A percentile compares a stretch with the other conserved stretches of the same genome.
Conservation (phyloP, 768 basidiomycete species). For the Calvatia gigantea region DNA sequence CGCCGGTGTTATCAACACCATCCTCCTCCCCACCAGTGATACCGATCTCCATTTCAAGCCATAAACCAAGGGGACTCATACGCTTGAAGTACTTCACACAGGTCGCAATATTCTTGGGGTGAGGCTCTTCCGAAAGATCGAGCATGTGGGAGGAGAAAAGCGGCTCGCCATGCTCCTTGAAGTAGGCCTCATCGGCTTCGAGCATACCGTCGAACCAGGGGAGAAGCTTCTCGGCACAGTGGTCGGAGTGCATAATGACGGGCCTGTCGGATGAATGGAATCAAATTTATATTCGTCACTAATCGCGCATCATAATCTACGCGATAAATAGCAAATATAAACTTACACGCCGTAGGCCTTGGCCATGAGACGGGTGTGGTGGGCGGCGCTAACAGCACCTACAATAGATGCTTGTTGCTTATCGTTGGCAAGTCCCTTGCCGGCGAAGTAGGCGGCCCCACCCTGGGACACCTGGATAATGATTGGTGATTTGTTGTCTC, state of each 20-base stretch:
- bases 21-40: slow-evolving; percentile 99
- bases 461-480: slow-evolving; percentile 98
- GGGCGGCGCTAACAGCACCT: slow-evolving; percentile 91
- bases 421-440: slow-evolving; percentile 93
- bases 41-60: slow-evolving; percentile 99
- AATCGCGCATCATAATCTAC: not conserved
- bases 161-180: slow-evolving; percentile 80
- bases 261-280: slow-evolving; percentile 48
- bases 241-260: slow-evolving; percentile 96
- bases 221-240: slow-evolving; percentile 96
- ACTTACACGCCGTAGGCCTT: slow-evolving; percentile 91
- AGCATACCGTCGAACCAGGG: slow-evolving; percentile 99
- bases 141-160: slow-evolving; percentile 99
- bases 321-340: not conserved
- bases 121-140: slow-evolving; percentile 90
- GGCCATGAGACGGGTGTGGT: slow-evolving; percentile 85
- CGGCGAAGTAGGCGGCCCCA: slow-evolving; percentile 92
- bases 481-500: slow-evolving; percentile 95
- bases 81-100: slow-evolving; percentile 95
- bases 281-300: slow-evolving; percentile 7
- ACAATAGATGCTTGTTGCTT: slow-evolving; percentile 92
- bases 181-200: slow-evolving; percentile 91
- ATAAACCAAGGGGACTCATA: slow-evolving; percentile 87
- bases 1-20: slow-evolving; percentile 95
- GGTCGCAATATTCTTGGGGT: slow-evolving; percentile 90